A percentile compares a stretch with the other conserved stretches of the same genome.
phyloP scores from a whole-genome alignment of 1,284 basidiomycete species.

The Apiotrichum siamense region DNA sequence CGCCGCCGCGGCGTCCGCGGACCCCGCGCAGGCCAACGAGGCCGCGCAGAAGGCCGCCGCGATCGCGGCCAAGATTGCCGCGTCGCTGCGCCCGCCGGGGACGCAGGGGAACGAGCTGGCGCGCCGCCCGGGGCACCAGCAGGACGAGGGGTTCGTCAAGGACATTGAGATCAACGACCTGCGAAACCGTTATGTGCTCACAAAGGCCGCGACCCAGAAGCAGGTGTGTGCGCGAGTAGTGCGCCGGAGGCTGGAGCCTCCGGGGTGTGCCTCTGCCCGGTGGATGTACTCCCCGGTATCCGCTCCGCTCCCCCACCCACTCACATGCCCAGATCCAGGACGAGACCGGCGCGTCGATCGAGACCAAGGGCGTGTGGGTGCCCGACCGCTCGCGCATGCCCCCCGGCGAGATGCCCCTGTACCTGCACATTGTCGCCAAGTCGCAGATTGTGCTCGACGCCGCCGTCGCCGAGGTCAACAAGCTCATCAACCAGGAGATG shows the following conservation, averaged over 20 bases:
- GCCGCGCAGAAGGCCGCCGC: conserved; percentile 59
- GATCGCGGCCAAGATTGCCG: conserved; percentile 86
- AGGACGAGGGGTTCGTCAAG: conserved; percentile 77
- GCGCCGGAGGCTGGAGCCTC: too few relatives aligned
- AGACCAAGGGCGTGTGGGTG: conserved; percentile 90
- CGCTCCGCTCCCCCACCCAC: too few relatives aligned
- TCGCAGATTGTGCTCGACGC: conserved; percentile 71
- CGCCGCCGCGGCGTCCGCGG: conserved; percentile 49
- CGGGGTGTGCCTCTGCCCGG: too few relatives aligned
- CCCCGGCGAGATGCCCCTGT: conserved; percentile 87
- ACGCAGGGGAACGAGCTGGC: conserved; percentile 50
- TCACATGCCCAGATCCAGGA: conserved; percentile 63
- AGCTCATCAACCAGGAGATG: conserved; percentile 76
- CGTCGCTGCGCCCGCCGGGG: conserved; percentile 56
- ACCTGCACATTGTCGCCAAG: conserved; percentile 84
- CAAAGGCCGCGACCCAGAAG: conserved; percentile 85
- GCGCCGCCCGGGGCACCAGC: conserved; percentile 56
- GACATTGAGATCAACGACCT: conserved; percentile 98
- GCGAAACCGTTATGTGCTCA: conserved; percentile 89
- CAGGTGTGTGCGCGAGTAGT: conserved; percentile 57
- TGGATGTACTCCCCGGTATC: too few relatives aligned
- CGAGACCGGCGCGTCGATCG: conserved; percentile 81
- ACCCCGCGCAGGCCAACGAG: conserved; percentile 53
- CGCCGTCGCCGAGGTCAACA: conserved; percentile 76
- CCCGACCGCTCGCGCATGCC: conserved; percentile 83